A percentile compares a stretch with the other conserved stretches of the same genome.
Conservation (phyloP, 225 moss, liverwort and hornwort species). For the Pleurozium schreberi region DNA sequence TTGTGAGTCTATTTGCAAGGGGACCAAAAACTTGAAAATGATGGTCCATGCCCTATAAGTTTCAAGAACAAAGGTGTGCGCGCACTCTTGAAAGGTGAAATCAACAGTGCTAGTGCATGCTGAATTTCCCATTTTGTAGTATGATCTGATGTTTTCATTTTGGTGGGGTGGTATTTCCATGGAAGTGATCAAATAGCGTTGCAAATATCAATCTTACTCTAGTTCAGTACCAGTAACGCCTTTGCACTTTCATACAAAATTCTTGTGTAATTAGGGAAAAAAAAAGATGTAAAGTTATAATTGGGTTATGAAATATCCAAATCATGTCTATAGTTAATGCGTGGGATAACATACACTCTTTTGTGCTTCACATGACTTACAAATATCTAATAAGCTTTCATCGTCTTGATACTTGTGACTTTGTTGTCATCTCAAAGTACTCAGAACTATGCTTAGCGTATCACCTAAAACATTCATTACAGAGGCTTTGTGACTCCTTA, state of each 20-base stretch:
- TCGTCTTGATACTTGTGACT: background rate
- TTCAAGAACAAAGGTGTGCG: background rate
- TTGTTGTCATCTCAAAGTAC: background rate
- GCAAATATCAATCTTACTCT: background rate
- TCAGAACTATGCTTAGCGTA: background rate
- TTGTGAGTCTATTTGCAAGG: slow-evolving; percentile 72
- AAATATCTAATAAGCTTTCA: background rate
- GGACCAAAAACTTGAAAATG: slow-evolving; percentile 60
- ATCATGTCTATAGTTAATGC: background rate
- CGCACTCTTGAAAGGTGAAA: background rate
- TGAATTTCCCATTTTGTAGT: background rate
- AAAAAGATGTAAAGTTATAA: background rate
- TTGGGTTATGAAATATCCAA: background rate
- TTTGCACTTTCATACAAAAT: background rate
- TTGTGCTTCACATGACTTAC: background rate
- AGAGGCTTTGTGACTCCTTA: background rate
- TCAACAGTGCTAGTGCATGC: background rate
- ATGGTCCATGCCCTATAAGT: background rate
- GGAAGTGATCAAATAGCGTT: background rate
- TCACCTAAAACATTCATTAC: background rate
- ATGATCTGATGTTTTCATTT: background rate
- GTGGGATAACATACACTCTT: background rate
- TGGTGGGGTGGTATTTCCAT: background rate
- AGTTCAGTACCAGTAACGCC: background rate
- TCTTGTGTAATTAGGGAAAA: background rate